These are phyloP conservation scores for Tylopilus orsonianus DNA, from an alignment of 1,284 basidiomycete species.

Conservation along the genomic window DNA sequence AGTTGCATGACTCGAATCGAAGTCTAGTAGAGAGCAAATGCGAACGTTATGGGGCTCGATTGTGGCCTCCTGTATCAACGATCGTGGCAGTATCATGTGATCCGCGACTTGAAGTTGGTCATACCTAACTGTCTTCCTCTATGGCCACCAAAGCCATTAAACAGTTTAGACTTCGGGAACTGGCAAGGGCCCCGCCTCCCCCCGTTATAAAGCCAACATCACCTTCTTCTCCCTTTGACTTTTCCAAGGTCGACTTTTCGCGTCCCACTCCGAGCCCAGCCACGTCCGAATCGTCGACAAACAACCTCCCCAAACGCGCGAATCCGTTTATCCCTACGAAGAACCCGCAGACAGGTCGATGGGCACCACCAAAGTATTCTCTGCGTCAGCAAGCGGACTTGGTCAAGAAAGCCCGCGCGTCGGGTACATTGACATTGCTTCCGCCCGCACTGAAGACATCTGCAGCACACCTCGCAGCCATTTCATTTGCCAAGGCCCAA, in stretches of 20 bases:
- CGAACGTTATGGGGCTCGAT: no score
- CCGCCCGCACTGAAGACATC: conserved; percentile 62
- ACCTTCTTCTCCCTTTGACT: conserved; percentile 17
- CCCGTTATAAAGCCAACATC: conserved; percentile 35
- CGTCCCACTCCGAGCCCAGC: conserved; percentile 11
- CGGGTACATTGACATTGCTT: conserved; percentile 53
- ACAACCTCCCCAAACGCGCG: conserved; percentile 20
- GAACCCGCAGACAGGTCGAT: conserved; percentile 59
- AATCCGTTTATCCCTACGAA: conserved; percentile 72
- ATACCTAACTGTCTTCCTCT: background rate
- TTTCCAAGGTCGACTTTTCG: conserved; percentile 23
- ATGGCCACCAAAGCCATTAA: conserved; percentile 42
- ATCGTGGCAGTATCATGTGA: no score
- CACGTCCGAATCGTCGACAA: conserved; percentile 10
- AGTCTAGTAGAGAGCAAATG: no score
- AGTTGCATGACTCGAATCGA: no score
- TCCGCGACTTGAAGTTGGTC: no score
- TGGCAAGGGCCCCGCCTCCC: conserved; percentile 37
- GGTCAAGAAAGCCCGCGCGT: conserved; percentile 62
- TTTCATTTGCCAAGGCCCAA: conserved; percentile 19
- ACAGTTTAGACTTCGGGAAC: conserved; percentile 46
- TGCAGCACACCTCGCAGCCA: conserved; percentile 15
- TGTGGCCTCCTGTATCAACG: no score
- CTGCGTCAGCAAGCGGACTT: conserved; percentile 74
- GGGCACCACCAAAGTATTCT: conserved; percentile 69